phyloP scores from a whole-genome alignment of 2,329 filamentous ascomycete species.

The Xylariaceae sp. region DNA sequence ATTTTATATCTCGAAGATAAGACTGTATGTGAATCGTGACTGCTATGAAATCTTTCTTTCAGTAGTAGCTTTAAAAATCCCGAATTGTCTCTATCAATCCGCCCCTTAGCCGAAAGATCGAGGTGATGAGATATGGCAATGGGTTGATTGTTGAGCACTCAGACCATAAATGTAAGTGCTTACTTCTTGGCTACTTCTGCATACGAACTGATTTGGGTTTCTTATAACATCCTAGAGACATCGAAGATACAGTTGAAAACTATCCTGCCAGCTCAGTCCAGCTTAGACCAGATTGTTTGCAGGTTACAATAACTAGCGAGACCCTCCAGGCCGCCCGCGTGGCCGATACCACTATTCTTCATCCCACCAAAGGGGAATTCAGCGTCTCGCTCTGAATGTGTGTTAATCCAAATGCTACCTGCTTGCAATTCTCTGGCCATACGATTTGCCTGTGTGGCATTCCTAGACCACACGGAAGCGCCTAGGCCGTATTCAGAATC shows the following conservation, averaged over 20 bases:
- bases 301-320: slow-evolving; percentile 32
- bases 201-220: too few relatives aligned
- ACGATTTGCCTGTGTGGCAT: slow-evolving; percentile 41
- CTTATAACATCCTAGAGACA: too few relatives aligned
- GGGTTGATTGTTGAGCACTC: too few relatives aligned
- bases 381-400: slow-evolving; percentile 35
- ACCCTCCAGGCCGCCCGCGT: slow-evolving; percentile 40
- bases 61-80: too few relatives aligned
- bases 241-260: background rate
- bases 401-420: slow-evolving; percentile 52
- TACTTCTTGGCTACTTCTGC: too few relatives aligned
- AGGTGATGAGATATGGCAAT: too few relatives aligned
- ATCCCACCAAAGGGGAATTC: slow-evolving; percentile 44
- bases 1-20: too few relatives aligned
- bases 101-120: too few relatives aligned
- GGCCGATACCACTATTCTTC: slow-evolving; percentile 48
- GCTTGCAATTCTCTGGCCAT: slow-evolving; percentile 46
- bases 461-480: slow-evolving; percentile 48
- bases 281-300: slow-evolving; percentile 9
- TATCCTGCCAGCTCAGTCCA: background rate
- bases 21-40: too few relatives aligned
- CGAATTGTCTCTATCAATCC: too few relatives aligned
- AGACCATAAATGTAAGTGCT: too few relatives aligned
- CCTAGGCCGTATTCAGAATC: slow-evolving; percentile 46
- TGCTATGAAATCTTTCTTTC: too few relatives aligned